phyloP scores from a whole-genome alignment of 768 basidiomycete species.

The Psilocybe tampanensis region DNA sequence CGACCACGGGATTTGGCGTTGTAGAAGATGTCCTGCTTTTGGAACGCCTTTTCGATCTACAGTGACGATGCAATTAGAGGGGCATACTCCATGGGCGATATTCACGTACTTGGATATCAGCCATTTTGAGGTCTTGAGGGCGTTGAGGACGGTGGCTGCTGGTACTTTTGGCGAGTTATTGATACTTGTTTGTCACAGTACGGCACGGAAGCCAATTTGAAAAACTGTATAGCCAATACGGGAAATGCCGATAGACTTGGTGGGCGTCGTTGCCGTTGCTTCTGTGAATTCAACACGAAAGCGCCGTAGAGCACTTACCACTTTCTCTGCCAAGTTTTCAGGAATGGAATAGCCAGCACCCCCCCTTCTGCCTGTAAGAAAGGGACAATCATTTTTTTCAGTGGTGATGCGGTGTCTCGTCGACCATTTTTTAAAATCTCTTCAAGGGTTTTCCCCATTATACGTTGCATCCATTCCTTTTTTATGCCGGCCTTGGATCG shows the following conservation, averaged over 20 bases:
- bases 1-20: conserved; percentile 92
- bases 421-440: too few species aligned
- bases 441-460: too few species aligned
- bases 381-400: too few species aligned
- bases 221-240: conserved; percentile 46
- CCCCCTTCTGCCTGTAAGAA: too few species aligned
- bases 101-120: conserved; percentile 56
- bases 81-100: not conserved
- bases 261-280: too few species aligned
- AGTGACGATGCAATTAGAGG: conserved; percentile 13
- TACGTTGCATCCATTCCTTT: too few species aligned
- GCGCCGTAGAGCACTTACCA: too few species aligned
- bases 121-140: conserved; percentile 56
- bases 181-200: conserved; percentile 41
- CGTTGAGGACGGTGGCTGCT: conserved; percentile 34
- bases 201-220: conserved; percentile 37
- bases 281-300: too few species aligned
- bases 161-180: conserved; percentile 39
- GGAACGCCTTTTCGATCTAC: conserved; percentile 95
- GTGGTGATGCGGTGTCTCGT: too few species aligned
- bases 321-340: too few species aligned
- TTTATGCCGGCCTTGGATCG: too few species aligned
- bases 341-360: too few species aligned
- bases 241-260: conserved; percentile 29
- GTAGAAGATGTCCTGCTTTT: conserved; percentile 98